Conservation (phyloP, 225 moss, liverwort and hornwort genomes). For the Lunularia cruciata region DNA sequence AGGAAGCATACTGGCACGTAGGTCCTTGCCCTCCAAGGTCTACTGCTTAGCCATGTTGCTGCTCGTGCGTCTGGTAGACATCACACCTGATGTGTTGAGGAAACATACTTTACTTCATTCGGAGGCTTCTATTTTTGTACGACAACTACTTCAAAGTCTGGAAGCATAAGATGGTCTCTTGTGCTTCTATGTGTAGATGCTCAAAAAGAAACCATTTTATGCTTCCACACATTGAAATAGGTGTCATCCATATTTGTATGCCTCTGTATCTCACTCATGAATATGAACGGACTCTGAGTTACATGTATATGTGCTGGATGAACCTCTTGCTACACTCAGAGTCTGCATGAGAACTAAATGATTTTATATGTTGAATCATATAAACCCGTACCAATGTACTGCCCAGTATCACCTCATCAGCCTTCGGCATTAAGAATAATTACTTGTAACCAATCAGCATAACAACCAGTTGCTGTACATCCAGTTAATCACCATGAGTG, state of each 20-base stretch:
- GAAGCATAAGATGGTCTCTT: conserved; percentile 23
- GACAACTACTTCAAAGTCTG: conserved; percentile 27
- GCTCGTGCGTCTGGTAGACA: conserved; percentile 11
- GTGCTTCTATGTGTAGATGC: background rate
- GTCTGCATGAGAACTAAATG: conserved; percentile 1
- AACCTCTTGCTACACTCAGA: conserved; percentile 12
- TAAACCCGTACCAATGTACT: conserved; percentile 4
- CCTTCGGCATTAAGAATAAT: conserved; percentile 3
- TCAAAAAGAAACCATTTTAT: conserved; percentile 19
- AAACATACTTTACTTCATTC: conserved; percentile 8
- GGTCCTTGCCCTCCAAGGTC: background rate
- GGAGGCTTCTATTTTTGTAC: conserved; percentile 12
- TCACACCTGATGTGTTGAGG: conserved; percentile 3
- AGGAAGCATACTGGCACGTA: too few relatives aligned
- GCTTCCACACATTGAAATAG: conserved; percentile 29
- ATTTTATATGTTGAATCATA: conserved; percentile 2
- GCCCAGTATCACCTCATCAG: conserved; percentile 5
- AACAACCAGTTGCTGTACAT: conserved; percentile 9
- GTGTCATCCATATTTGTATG: conserved; percentile 19
- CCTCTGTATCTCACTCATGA: conserved; percentile 16
- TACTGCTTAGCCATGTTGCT: background rate
- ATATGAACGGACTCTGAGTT: conserved; percentile 11
- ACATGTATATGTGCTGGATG: conserved; percentile 8
- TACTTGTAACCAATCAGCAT: conserved; percentile 16
- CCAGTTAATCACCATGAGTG: conserved; percentile 8